Base-by-base conservation (phyloP, 2,329 filamentous ascomycete species). In the Aspergillus luchuensis region DNA sequence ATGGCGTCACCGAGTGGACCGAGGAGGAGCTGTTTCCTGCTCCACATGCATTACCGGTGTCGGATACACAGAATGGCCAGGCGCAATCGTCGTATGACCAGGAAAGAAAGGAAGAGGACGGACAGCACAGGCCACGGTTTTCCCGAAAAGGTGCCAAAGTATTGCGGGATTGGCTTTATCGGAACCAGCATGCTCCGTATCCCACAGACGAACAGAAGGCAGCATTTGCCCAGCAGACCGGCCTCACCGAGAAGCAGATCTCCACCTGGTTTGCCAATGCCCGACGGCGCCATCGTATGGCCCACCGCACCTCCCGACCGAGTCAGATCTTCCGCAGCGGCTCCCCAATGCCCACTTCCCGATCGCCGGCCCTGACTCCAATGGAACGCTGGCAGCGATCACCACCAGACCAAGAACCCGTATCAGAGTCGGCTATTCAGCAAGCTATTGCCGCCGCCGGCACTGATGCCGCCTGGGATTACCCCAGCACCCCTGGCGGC, bases 261-360 rank as follows among this genome's bases (percentile, higher is more conserved):
- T 71, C 78, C 21, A 82, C 81, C 55, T 84, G 81, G 81, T 83
- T 84, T 63, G 77, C 80, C 21, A 84, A 84, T 63, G 81, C 80
- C 0, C 74, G 82, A 19, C 77, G 82, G 7, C 80, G 81, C 1
- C 78, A 82, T 45, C 77, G 80, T 7, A 69, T 80, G 39, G 72
- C 67, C 38, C 54, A 65, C 0, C 67, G 71, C 28, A 52, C 58
- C 3, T 59, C 56, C 67, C 73, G 50, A 39, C 39, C 71, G 19
- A 68, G 69, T 4, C 71, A 71, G 19, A 63, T 73, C 25, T 75
- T 74, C 63, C 72, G 71, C 8, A 72, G 74, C 0, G 80, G 79
- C 2, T 82, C 81, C 2, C 80, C 80, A 1, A 78, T 82, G 74
- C 76, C 79, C 1, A 72, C 67, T 1, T 70, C 69, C 13, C 65